phyloP scores from a whole-genome alignment of 2,329 filamentous ascomycete genomes.

The Zasmidium citrigriseum region DNA sequence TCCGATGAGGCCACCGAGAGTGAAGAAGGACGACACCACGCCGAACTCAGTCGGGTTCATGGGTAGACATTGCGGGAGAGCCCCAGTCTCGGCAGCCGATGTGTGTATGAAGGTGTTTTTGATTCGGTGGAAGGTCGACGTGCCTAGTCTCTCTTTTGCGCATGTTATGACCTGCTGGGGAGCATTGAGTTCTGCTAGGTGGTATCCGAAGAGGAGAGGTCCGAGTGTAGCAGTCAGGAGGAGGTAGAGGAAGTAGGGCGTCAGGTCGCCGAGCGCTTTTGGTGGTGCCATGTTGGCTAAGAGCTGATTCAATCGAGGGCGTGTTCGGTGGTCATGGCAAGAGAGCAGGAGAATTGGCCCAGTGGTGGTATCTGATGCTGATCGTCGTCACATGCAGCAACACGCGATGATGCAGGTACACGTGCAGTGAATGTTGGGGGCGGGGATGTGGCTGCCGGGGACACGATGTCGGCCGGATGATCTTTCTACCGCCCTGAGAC shows the following conservation, averaged over 20 bases:
- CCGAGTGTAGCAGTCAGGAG: slow-evolving; percentile 78
- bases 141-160: slow-evolving; percentile 58
- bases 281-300: slow-evolving; percentile 16
- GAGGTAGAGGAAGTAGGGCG: slow-evolving; percentile 75
- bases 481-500: no score
- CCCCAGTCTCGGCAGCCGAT: slow-evolving; percentile 7
- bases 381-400: not conserved
- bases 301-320: not conserved
- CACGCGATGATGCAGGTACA: not conserved
- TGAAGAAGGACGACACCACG: slow-evolving; percentile 86
- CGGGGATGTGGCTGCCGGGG: no score
- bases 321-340: not conserved
- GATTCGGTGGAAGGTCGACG: slow-evolving; percentile 19
- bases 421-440: not conserved
- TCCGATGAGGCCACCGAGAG: slow-evolving; percentile 81
- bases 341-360: not conserved
- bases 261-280: slow-evolving; percentile 52
- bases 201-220: slow-evolving; percentile 91
- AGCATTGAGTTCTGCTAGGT: slow-evolving; percentile 91
- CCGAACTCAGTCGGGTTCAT: slow-evolving; percentile 84
- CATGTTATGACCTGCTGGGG: slow-evolving; percentile 94
- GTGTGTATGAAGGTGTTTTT: slow-evolving; percentile 64
- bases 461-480: no score
- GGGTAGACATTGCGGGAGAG: slow-evolving; percentile 75
- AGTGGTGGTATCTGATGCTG: not conserved